Evolutionary conservation across 2,329 filamentous ascomycete genomes (phyloP).

Genomic region (Ceratocystis cubensis): DNA sequence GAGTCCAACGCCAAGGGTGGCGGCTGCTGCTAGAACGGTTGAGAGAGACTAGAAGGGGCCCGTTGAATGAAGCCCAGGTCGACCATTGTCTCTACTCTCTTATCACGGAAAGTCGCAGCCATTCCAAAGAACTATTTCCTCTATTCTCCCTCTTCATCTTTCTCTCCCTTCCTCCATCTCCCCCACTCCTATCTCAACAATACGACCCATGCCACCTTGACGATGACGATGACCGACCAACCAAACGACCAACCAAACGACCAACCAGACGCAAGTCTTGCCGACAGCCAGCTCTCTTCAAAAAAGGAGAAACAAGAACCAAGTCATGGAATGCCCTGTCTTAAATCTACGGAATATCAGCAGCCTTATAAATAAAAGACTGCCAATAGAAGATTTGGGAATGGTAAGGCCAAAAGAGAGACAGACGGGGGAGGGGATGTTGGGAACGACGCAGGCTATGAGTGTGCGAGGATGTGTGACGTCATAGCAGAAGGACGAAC

Average conservation of each 20-base stretch:
- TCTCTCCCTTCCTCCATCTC: not conserved
- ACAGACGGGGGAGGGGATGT: not conserved
- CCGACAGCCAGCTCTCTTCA: not conserved
- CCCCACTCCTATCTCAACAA: not conserved
- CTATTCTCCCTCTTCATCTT: not conserved
- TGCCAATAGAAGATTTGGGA: no score
- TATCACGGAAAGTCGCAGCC: no score
- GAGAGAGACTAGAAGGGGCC: not conserved
- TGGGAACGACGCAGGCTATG: not conserved
- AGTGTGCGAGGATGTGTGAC: not conserved
- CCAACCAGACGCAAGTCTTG: not conserved
- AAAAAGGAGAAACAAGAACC: not conserved
- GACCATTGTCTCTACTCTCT: not conserved
- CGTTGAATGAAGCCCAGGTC: not conserved
- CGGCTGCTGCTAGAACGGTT: conserved; percentile 60
- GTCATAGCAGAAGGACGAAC: not conserved
- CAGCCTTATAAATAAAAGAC: no score
- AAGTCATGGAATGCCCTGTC: no score
- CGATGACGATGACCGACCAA: conserved; percentile 1
- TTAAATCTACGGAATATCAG: no score
- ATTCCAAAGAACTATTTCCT: not conserved
- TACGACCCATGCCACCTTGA: not conserved
- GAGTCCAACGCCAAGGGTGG: conserved; percentile 44
- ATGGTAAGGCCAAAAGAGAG: not conserved
- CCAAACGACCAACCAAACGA: not conserved